phyloP scores from a whole-genome alignment of 148 eudicot genomes.

The Vaccinium vitisidaea region DNA sequence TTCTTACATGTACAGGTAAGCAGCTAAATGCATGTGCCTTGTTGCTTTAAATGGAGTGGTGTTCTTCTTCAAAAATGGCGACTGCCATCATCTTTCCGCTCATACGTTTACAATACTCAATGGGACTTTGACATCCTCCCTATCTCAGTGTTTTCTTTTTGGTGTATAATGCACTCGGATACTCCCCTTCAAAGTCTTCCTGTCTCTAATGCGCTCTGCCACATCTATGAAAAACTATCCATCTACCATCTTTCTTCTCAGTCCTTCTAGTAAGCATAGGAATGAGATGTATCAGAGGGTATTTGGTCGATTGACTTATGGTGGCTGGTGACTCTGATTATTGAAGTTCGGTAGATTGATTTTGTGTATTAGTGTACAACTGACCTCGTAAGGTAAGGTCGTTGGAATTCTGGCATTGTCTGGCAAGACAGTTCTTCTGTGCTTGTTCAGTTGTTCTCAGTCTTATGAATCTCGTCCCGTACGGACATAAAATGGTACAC shows the following conservation, averaged over 20 bases:
- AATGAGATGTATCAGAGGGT: background rate
- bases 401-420: background rate
- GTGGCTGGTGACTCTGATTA: background rate
- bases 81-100: background rate
- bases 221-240: background rate
- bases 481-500: too few relatives aligned
- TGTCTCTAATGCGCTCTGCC: background rate
- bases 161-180: background rate
- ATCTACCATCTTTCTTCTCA: background rate
- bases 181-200: background rate
- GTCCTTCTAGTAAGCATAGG: background rate
- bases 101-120: background rate
- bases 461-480: too few relatives aligned
- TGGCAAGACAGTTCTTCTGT: background rate
- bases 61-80: background rate
- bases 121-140: background rate
- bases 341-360: background rate
- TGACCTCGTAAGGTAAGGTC: background rate
- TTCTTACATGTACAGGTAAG: background rate
- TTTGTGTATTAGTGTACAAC: background rate
- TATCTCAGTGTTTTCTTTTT: background rate
- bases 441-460: background rate
- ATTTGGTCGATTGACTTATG: background rate
- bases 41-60: background rate
- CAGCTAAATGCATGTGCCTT: background rate